phyloP scores from a whole-genome alignment of 2,329 filamentous ascomycete species.

The Penicillium sumatraense region DNA sequence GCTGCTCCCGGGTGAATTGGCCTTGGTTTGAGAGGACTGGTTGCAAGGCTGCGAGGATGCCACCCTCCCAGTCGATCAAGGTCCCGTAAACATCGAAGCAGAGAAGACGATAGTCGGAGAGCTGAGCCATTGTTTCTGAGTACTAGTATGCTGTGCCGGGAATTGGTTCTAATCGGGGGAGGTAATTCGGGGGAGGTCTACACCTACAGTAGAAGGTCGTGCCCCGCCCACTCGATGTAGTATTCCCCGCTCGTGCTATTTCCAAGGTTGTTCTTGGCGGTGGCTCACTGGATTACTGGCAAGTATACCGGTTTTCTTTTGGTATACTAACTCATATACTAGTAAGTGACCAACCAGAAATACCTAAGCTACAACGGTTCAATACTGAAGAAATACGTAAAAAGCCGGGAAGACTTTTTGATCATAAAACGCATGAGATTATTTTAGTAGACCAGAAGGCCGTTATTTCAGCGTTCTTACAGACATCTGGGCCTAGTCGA shows the following conservation, averaged over 20 bases:
- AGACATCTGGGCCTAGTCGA: neutral
- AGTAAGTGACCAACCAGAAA: too few relatives aligned
- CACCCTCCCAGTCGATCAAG: constrained; percentile 77
- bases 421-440: constrained; percentile 19
- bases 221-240: too few relatives aligned
- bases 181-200: too few relatives aligned
- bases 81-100: constrained; percentile 83
- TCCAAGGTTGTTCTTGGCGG: neutral
- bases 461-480: neutral
- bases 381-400: too few relatives aligned
- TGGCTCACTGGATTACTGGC: neutral
- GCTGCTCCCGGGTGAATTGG: constrained; percentile 37
- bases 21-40: constrained; percentile 45
- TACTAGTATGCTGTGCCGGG: too few relatives aligned
- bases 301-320: too few relatives aligned
- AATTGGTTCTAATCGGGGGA: too few relatives aligned
- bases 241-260: neutral
- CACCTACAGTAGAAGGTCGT: too few relatives aligned
- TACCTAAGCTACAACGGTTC: too few relatives aligned
- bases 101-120: constrained; percentile 55
- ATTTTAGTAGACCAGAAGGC: constrained; percentile 5
- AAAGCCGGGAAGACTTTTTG: neutral
- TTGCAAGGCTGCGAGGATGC: constrained; percentile 60
- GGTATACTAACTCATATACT: too few relatives aligned
- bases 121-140: constrained; percentile 30